These are phyloP conservation scores for Pythium biforme DNA, from an alignment of 352 stramenopile genomes.

Conservation along the genomic window DNA sequence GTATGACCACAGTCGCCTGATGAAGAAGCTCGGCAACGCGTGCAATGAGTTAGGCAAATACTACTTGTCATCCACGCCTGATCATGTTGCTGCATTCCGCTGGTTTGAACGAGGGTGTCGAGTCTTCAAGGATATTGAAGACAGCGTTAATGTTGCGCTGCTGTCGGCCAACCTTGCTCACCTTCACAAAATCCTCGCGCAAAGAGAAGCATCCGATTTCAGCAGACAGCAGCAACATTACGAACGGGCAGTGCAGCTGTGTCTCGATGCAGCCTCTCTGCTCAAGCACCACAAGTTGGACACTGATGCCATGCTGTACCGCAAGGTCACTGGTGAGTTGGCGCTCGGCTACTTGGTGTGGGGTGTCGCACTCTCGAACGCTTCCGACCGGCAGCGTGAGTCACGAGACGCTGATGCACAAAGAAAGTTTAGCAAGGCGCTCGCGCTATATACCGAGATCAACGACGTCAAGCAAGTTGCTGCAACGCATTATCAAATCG, in stretches of 20 bases:
- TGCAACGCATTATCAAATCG: constrained; percentile 85
- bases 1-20: constrained; percentile 49
- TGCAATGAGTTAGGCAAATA: constrained; percentile 84
- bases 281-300: constrained; percentile 67
- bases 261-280: constrained; percentile 53
- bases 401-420: constrained; percentile 43
- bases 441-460: constrained; percentile 76
- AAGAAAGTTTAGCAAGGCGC: constrained; percentile 67
- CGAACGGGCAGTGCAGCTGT: constrained; percentile 57
- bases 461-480: constrained; percentile 68
- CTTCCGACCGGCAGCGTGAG: constrained; percentile 23
- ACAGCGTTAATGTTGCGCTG: constrained; percentile 78
- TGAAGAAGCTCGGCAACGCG: constrained; percentile 88
- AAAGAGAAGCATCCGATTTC: constrained; percentile 33
- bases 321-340: constrained; percentile 79
- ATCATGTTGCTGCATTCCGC: constrained; percentile 56
- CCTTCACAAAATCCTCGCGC: constrained; percentile 83
- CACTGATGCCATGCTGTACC: constrained; percentile 51
- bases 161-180: constrained; percentile 79
- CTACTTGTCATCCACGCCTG: constrained; percentile 39
- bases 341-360: constrained; percentile 81
- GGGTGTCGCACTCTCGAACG: constrained; percentile 58
- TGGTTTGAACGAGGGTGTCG: constrained; percentile 83
- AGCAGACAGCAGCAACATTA: constrained; percentile 55
- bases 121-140: constrained; percentile 84